A percentile compares a stretch with the other conserved stretches of the same genome.
Evolutionary conservation across 2,329 filamentous ascomycete genomes (phyloP).

Genomic region (Beauveria caledonica): DNA sequence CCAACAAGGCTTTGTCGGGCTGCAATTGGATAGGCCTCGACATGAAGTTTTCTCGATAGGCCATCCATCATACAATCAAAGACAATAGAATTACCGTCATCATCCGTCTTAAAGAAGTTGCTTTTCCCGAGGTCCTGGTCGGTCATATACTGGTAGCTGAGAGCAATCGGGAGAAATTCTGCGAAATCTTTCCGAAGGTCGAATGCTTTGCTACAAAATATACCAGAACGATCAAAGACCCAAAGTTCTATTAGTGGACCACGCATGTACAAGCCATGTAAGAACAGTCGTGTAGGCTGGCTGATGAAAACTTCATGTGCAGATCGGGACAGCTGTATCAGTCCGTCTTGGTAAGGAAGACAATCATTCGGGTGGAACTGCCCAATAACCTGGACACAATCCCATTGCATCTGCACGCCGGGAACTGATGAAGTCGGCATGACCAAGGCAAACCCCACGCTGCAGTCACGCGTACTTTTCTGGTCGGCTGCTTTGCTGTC

Average conservation of each 20-base stretch:
- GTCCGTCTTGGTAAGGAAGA: conserved; percentile 13
- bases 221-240: conserved; percentile 30
- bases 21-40: conserved; percentile 22
- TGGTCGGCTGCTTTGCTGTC: not conserved
- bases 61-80: not conserved
- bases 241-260: conserved; percentile 25
- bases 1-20: conserved; percentile 20
- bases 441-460: not conserved
- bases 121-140: conserved; percentile 20
- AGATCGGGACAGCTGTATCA: conserved; percentile 15
- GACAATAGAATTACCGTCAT: conserved; percentile 8
- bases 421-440: conserved; percentile 8
- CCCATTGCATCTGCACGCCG: conserved; percentile 10
- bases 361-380: conserved; percentile 9
- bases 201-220: conserved; percentile 24
- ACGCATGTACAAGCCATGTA: conserved; percentile 29
- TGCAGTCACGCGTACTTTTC: not conserved
- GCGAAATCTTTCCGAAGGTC: conserved; percentile 21
- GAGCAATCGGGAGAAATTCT: conserved; percentile 22
- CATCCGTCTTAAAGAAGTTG: conserved; percentile 18
- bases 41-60: conserved; percentile 20
- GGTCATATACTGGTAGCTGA: conserved; percentile 24
- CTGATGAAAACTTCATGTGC: conserved; percentile 21
- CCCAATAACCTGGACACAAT: conserved; percentile 14
- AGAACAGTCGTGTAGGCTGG: conserved; percentile 26